Conservation (phyloP, 1,139 yeast species). For the Yamadazyma siamensis region DNA sequence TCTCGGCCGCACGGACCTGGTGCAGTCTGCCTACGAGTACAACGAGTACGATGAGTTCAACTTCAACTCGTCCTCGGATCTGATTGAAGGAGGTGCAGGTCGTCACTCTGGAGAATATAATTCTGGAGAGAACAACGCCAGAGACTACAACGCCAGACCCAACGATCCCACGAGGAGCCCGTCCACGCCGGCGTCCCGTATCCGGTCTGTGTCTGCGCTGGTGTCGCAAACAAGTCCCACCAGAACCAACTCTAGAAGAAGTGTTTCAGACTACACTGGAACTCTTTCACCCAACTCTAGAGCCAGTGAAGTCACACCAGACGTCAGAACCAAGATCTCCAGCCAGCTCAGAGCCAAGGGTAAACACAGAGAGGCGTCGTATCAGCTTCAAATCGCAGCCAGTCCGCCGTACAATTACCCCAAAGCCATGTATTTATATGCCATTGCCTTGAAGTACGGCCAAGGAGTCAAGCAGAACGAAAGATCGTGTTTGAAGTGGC, state of each 20-base stretch:
- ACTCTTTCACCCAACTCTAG: conserved; percentile 1
- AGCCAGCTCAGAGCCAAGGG: conserved; percentile 54
- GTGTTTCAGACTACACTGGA: conserved; percentile 13
- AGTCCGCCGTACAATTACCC: conserved; percentile 54
- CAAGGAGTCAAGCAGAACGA: conserved; percentile 67
- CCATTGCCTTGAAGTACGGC: conserved; percentile 66
- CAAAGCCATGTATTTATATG: conserved; percentile 67
- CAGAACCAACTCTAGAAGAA: conserved; percentile 9
- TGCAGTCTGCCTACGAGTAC: conserved; percentile 1
- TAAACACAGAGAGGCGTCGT: conserved; percentile 64
- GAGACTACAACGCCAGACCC: not conserved
- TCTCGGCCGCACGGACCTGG: conserved; percentile 1
- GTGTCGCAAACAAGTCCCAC: conserved; percentile 3
- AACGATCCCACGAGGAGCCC: not conserved
- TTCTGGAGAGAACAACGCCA: not conserved
- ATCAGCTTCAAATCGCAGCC: conserved; percentile 64
- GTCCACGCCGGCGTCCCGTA: conserved; percentile 3
- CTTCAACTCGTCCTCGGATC: conserved; percentile 13
- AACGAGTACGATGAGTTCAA: conserved; percentile 17
- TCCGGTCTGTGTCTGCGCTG: conserved; percentile 9
- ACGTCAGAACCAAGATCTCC: conserved; percentile 50
- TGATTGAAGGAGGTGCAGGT: conserved; percentile 2
- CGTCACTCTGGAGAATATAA: not conserved
- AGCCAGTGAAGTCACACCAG: conserved; percentile 26
- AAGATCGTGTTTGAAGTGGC: conserved; percentile 57